Evolutionary conservation across 2,329 filamentous ascomycete species (phyloP).

Genomic region (Pseudopyrenochaeta lycopersici): DNA sequence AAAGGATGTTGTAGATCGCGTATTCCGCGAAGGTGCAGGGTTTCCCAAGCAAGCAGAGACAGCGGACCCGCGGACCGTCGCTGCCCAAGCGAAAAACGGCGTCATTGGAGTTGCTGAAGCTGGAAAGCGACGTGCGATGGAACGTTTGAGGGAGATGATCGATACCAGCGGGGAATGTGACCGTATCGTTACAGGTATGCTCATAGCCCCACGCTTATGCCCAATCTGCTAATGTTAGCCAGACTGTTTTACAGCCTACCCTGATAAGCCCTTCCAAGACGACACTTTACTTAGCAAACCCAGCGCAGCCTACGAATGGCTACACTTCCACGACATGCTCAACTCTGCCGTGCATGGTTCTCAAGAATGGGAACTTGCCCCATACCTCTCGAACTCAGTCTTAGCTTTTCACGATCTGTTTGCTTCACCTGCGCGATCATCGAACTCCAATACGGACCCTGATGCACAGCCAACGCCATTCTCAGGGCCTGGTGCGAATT

Average conservation of each 20-base stretch:
- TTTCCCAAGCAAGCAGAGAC: conserved; percentile 69
- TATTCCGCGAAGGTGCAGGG: conserved; percentile 81
- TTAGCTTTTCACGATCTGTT: conserved; percentile 94
- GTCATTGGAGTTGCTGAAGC: conserved; percentile 74
- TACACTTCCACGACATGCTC: conserved; percentile 89
- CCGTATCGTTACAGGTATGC: conserved; percentile 71
- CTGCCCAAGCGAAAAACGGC: conserved; percentile 56
- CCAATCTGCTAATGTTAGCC: conserved; percentile 14
- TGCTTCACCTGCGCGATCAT: conserved; percentile 66
- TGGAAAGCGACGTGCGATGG: conserved; percentile 75
- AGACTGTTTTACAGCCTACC: conserved; percentile 87
- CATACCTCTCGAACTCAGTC: conserved; percentile 86
- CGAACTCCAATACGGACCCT: conserved; percentile 53
- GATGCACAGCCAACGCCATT: conserved; percentile 70
- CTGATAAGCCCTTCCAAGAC: conserved; percentile 88
- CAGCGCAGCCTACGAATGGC: conserved; percentile 87
- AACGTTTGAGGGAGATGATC: conserved; percentile 77
- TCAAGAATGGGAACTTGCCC: conserved; percentile 91
- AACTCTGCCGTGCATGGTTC: conserved; percentile 80
- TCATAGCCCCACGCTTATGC: neutral
- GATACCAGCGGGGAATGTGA: conserved; percentile 82
- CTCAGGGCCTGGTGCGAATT: conserved; percentile 82
- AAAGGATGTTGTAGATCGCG: conserved; percentile 78
- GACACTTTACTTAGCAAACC: conserved; percentile 92
- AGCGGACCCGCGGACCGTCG: conserved; percentile 61